phyloP scores from a whole-genome alignment of 129 eudicot genomes.

The Erigeron canadensis region DNA sequence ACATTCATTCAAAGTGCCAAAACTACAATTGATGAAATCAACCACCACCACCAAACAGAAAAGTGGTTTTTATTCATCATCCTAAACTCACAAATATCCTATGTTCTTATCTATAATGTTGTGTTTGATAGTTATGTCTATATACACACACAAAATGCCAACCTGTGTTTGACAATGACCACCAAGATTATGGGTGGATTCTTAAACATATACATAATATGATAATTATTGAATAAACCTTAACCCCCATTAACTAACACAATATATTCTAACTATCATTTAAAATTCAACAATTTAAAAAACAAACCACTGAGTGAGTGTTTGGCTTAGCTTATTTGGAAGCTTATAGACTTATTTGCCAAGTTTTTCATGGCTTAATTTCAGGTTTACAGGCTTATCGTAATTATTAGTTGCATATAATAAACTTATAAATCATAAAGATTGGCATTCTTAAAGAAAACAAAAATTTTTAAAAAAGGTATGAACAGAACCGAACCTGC shows the following conservation, averaged over 20 bases:
- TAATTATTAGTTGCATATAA: too few relatives aligned
- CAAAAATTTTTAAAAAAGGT: background rate
- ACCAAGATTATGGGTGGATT: conserved; percentile 16
- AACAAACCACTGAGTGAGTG: background rate
- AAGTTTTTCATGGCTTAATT: too few relatives aligned
- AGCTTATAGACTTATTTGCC: too few relatives aligned
- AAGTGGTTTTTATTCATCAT: conserved; percentile 19
- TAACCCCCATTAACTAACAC: conserved; percentile 13
- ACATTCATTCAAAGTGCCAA: conserved; percentile 32
- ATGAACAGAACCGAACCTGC: conserved; percentile 57
- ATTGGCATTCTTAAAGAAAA: background rate
- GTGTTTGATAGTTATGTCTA: conserved; percentile 20
- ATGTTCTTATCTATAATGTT: conserved; percentile 28
- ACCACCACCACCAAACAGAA: conserved; percentile 34
- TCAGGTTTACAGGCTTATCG: too few relatives aligned
- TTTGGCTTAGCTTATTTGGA: too few relatives aligned
- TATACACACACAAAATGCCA: conserved; percentile 24
- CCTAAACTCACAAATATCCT: conserved; percentile 26
- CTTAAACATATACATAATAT: background rate
- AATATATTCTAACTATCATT: conserved; percentile 1
- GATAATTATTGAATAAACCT: conserved; percentile 2
- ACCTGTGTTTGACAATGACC: conserved; percentile 33
- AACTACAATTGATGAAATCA: conserved; percentile 35
- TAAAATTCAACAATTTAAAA: conserved; percentile 7
- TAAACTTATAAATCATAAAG: background rate